Evolutionary conservation across 257 asterid species (phyloP), one percentile per base, ranked within the genome.

Genomic region (Ehretia macrophylla): DNA sequence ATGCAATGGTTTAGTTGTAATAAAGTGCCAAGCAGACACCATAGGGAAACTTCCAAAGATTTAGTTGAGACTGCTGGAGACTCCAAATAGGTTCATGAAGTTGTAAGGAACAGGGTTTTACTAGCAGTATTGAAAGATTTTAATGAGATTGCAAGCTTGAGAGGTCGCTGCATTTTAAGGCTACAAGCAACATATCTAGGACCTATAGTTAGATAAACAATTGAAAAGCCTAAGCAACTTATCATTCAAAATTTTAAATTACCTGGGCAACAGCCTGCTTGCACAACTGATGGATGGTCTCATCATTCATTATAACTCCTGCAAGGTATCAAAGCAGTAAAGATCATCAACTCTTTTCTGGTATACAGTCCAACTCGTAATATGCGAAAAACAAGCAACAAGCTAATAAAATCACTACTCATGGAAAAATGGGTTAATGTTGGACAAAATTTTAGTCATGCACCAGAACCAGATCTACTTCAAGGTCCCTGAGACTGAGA

Each of bases 261-360:
- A 92, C 99, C 93, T 92, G 97, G 55, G 96, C 64, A 68, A 92
- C 94, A 32, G 99, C 99, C 75, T 88, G 99, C 74, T 86, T 88
- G 61, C 99, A 92, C 71, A 92, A 68, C 68, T 92, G 99, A 73
- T 81, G 88, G 64, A 92, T 96, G 58, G 99, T 92, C 80, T 84
- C 99, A 62, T 92, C 99, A 62, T 92, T 92, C 86, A 92, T 76
- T 73, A 92, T 88, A 55, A 88, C 95, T 65, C 99, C 99, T 92
- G 95, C 76, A 82, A 47, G 61, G 77, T 14, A 66, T 72, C 59
- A 54, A 66, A 74, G 60, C 58, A 11, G 64, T 23, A 42, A 56
- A 39, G 52, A 40, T 58, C 18, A 56, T 54, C 52, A 60, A 55
- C 54, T 51, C 55, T n/a, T 46, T 42, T 14, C 48, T 16, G 23